Conservation (phyloP, 1,284 basidiomycete species). For the Papiliotrema laurentii region DNA sequence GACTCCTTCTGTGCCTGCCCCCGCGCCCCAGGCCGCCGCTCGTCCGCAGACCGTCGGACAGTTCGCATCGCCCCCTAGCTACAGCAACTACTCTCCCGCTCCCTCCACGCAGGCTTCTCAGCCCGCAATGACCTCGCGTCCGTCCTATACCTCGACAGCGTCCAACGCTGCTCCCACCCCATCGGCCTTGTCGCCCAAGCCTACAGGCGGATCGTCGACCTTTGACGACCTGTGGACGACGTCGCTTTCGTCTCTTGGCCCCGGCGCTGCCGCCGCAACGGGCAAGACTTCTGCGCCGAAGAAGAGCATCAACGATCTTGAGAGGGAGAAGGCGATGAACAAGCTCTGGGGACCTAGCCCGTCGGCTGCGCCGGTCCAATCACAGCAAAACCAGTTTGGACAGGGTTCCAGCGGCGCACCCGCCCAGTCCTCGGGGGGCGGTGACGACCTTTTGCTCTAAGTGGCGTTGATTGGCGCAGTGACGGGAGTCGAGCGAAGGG, state of each 20-base stretch:
- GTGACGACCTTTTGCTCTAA: too few relatives aligned
- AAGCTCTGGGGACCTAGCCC: slow-evolving; percentile 60
- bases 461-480: too few relatives aligned
- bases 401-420: too few relatives aligned
- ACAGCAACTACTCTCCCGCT: too few relatives aligned
- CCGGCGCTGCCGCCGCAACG: neutral
- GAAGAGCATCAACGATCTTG: slow-evolving; percentile 81
- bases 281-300: slow-evolving; percentile 30
- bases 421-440: too few relatives aligned
- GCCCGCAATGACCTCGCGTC: slow-evolving; percentile 17
- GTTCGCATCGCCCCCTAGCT: too few relatives aligned
- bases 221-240: slow-evolving; percentile 92
- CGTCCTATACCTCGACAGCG: slow-evolving; percentile 13
- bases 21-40: slow-evolving; percentile 19
- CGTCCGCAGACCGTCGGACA: too few relatives aligned
- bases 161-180: slow-evolving; percentile 1
- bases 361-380: slow-evolving; percentile 2
- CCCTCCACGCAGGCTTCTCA: slow-evolving; percentile 2
- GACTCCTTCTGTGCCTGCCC: slow-evolving; percentile 28
- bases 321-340: slow-evolving; percentile 74
- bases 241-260: slow-evolving; percentile 59
- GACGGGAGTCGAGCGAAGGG: too few relatives aligned
- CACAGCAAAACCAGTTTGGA: too few relatives aligned
- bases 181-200: slow-evolving; percentile 31
- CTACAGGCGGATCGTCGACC: slow-evolving; percentile 17